A percentile compares a stretch with the other conserved stretches of the same genome.
These are phyloP conservation scores for Ceratocystis albifundus DNA, from an alignment of 2,329 filamentous ascomycete species.

Conservation along the genomic window DNA sequence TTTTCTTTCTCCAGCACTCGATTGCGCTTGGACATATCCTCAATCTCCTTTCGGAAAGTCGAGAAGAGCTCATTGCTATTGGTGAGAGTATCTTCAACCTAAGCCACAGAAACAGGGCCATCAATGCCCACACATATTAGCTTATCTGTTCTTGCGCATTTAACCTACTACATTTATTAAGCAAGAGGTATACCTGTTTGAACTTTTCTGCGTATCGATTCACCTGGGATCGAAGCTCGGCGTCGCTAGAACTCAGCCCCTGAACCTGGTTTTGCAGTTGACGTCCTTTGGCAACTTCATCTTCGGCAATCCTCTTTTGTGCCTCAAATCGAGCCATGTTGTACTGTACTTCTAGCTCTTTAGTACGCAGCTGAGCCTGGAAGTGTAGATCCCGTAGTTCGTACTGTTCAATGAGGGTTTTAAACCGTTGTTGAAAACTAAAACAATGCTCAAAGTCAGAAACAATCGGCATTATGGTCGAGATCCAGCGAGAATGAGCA, in stretches of 20 bases:
- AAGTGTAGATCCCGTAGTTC: conserved; percentile 92
- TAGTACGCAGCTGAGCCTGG: conserved; percentile 79
- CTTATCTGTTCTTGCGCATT: conserved; percentile 1
- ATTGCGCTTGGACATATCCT: conserved; percentile 99
- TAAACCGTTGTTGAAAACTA: conserved; percentile 76
- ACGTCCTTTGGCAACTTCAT: conserved; percentile 65
- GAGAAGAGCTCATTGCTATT: conserved; percentile 96
- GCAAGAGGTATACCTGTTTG: conserved; percentile 66
- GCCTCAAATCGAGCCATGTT: conserved; percentile 80
- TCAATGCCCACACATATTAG: conserved; percentile 14
- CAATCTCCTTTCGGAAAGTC: conserved; percentile 97
- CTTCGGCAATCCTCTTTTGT: conserved; percentile 77
- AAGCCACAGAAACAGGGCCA: conserved; percentile 13
- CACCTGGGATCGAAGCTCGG: conserved; percentile 83
- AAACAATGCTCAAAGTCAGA: conserved; percentile 22
- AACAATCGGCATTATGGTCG: background rate
- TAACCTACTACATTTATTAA: conserved; percentile 22
- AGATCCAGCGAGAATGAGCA: background rate
- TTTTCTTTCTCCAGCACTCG: conserved; percentile 96
- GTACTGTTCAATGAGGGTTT: conserved; percentile 92
- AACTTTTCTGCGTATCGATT: conserved; percentile 99
- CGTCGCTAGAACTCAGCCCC: conserved; percentile 91
- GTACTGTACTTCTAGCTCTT: conserved; percentile 90
- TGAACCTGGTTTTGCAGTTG: conserved; percentile 85
- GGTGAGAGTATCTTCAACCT: conserved; percentile 98